phyloP scores from a whole-genome alignment of 1,284 basidiomycete species.

The Marasmius fiardii region DNA sequence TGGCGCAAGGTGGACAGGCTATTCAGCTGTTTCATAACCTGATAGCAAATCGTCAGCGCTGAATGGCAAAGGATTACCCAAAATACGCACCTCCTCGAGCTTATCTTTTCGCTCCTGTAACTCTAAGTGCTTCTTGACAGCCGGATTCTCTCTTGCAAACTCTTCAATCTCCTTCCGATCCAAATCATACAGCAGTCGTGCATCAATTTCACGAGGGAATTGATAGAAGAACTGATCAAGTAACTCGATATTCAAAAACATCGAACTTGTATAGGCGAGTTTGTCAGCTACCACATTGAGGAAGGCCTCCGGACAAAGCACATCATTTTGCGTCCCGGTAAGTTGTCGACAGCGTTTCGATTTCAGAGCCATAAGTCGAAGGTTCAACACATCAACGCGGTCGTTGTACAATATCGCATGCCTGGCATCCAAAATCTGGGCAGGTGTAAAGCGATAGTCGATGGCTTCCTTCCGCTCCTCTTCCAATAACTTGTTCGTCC shows the following conservation, averaged over 20 bases:
- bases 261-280: slow-evolving; percentile 91
- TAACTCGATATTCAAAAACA: slow-evolving; percentile 99
- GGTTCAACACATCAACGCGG: slow-evolving; percentile 78
- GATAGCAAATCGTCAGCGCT: not conserved
- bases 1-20: slow-evolving; percentile 75
- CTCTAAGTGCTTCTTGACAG: slow-evolving; percentile 85
- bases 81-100: slow-evolving; percentile 79
- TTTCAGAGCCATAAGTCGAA: slow-evolving; percentile 81
- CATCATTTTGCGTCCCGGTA: slow-evolving; percentile 80
- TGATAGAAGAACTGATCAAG: slow-evolving; percentile 99
- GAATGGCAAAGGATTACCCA: not conserved
- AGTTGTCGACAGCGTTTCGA: slow-evolving; percentile 76
- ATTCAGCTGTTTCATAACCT: slow-evolving; percentile 91
- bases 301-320: slow-evolving; percentile 96
- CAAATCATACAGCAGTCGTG: slow-evolving; percentile 89
- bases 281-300: slow-evolving; percentile 96
- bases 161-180: slow-evolving; percentile 82
- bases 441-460: slow-evolving; percentile 85
- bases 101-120: slow-evolving; percentile 97
- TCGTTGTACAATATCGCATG: slow-evolving; percentile 89
- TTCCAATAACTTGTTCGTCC: slow-evolving; percentile 30
- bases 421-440: slow-evolving; percentile 87
- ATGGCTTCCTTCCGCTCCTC: slow-evolving; percentile 53
- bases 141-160: slow-evolving; percentile 95
- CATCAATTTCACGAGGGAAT: slow-evolving; percentile 97